A percentile compares a stretch with the other conserved stretches of the same genome.
Evolutionary conservation across 2,329 filamentous ascomycete genomes (phyloP).

Genomic region (Apiospora pterosperma): DNA sequence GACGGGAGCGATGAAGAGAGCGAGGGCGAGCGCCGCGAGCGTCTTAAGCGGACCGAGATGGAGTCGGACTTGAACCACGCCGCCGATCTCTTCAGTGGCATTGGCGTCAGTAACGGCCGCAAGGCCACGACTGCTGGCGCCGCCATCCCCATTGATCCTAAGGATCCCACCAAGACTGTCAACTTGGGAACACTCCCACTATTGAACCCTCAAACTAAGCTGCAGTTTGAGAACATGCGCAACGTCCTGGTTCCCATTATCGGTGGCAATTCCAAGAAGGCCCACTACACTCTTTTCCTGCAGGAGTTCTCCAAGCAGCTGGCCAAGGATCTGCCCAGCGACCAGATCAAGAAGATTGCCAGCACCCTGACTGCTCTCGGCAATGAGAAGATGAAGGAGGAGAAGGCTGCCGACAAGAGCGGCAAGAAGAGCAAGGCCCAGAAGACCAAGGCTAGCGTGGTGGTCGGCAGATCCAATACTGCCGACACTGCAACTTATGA

Average conservation of each 20-base stretch:
- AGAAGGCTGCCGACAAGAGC: slow-evolving; percentile 90
- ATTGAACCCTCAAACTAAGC: slow-evolving; percentile 86
- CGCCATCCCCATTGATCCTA: slow-evolving; percentile 65
- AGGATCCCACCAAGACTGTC: slow-evolving; percentile 73
- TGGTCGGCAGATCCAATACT: slow-evolving; percentile 57
- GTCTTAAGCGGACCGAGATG: slow-evolving; percentile 76
- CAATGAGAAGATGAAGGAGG: slow-evolving; percentile 98
- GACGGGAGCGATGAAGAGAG: slow-evolving; percentile 69
- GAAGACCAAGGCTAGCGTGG: slow-evolving; percentile 82
- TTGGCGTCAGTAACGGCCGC: slow-evolving; percentile 58
- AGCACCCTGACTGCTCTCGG: slow-evolving; percentile 82
- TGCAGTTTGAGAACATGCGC: slow-evolving; percentile 78
- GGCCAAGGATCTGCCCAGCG: slow-evolving; percentile 80
- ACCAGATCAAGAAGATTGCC: slow-evolving; percentile 95
- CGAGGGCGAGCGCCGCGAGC: slow-evolving; percentile 68
- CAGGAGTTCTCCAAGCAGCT: slow-evolving; percentile 89
- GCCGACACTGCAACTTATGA: slow-evolving; percentile 78
- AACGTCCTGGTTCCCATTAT: slow-evolving; percentile 78
- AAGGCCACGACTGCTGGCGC: slow-evolving; percentile 64
- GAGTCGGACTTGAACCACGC: slow-evolving; percentile 87
- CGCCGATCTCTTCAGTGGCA: slow-evolving; percentile 80
- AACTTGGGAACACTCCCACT: slow-evolving; percentile 77
- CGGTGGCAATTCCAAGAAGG: slow-evolving; percentile 73
- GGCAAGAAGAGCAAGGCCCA: slow-evolving; percentile 96
- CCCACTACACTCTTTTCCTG: slow-evolving; percentile 85